A percentile compares a stretch with the other conserved stretches of the same genome.
These are phyloP conservation scores for Blastosporella zonata DNA, from an alignment of 1,284 basidiomycete genomes.

Conservation along the genomic window DNA sequence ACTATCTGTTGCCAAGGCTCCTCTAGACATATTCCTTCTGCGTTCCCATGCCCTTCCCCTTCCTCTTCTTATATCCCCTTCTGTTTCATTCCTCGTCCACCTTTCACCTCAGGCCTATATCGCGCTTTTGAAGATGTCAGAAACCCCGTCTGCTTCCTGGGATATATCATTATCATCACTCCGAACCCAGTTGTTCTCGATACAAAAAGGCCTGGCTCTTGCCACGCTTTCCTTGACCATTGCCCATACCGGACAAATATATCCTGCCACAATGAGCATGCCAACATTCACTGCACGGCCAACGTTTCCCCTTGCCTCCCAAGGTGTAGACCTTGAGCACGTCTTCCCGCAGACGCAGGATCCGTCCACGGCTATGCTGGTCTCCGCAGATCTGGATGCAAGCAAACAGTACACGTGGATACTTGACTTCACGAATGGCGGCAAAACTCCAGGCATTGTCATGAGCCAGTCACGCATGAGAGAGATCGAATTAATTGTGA, in stretches of 20 bases:
- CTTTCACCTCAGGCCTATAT: constrained; percentile 69
- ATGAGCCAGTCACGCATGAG: constrained; percentile 70
- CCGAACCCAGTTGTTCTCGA: constrained; percentile 40
- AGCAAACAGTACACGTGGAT: constrained; percentile 51
- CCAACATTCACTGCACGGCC: constrained; percentile 42
- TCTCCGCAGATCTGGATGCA: constrained; percentile 16
- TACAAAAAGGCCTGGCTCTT: constrained; percentile 47
- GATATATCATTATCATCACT: constrained; percentile 55
- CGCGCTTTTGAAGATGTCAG: constrained; percentile 44
- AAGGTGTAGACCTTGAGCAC: constrained; percentile 45
- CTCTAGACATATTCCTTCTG: constrained; percentile 66
- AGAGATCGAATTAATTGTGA: constrained; percentile 60
- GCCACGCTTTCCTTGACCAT: constrained; percentile 55
- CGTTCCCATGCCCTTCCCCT: constrained; percentile 65
- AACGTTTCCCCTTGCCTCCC: constrained; percentile 40
- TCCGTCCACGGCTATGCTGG: constrained; percentile 24
- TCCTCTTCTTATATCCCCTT: constrained; percentile 62
- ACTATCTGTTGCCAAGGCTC: constrained; percentile 35
- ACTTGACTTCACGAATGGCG: constrained; percentile 66
- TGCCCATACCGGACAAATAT: constrained; percentile 35
- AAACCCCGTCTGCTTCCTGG: constrained; percentile 20
- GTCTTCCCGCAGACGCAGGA: constrained; percentile 45
- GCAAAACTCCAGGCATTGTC: constrained; percentile 53
- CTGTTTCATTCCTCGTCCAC: constrained; percentile 68
- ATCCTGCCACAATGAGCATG: constrained; percentile 40